Evolutionary conservation across 306 rosid species (phyloP).

Genomic region (Dryas alaskensis): DNA sequence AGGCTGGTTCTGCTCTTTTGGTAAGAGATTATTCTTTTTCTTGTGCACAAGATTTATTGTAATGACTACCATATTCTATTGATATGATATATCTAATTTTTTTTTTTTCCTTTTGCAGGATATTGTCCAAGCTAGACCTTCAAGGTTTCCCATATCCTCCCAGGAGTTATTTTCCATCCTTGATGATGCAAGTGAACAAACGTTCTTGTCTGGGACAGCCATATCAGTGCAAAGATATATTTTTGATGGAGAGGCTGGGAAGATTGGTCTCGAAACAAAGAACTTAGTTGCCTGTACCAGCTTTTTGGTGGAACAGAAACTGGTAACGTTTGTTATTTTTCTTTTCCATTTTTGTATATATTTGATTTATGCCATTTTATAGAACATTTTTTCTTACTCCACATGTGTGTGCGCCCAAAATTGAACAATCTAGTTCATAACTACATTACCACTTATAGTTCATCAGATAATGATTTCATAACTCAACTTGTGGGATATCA

Average conservation of each 20-base stretch:
- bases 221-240: constrained; percentile 61
- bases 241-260: constrained; percentile 76
- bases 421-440: too few species aligned
- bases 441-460: too few species aligned
- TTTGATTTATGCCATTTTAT: constrained; percentile 6
- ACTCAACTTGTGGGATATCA: too few species aligned
- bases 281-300: constrained; percentile 78
- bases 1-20: constrained; percentile 84
- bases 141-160: constrained; percentile 63
- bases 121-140: constrained; percentile 57
- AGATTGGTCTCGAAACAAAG: constrained; percentile 67
- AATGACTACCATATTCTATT: constrained; percentile 1
- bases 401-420: background rate
- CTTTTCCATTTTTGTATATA: background rate
- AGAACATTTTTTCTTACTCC: background rate
- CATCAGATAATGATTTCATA: too few species aligned
- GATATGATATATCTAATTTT: constrained; percentile 13
- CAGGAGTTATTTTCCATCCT: constrained; percentile 63
- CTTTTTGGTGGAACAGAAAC: constrained; percentile 74
- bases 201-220: constrained; percentile 67
- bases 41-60: constrained; percentile 18
- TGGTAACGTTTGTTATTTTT: constrained; percentile 48
- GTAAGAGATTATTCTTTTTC: constrained; percentile 39
- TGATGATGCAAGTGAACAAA: constrained; percentile 82
- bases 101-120: constrained; percentile 46